Conservation (phyloP, 2,329 filamentous ascomycete species). For the Fusarium coffeatum region DNA sequence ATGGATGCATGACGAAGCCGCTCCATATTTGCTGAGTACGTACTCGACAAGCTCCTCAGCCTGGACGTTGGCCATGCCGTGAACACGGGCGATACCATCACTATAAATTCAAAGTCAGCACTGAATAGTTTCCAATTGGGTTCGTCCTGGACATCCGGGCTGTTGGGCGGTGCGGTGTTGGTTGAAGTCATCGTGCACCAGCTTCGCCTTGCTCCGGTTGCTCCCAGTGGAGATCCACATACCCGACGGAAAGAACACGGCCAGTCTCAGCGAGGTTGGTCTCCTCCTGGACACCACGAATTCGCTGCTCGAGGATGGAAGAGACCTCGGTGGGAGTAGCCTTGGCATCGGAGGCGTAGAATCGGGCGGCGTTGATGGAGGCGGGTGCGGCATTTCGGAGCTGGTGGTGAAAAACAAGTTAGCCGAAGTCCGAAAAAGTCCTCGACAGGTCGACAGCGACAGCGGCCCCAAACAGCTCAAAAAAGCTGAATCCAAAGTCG, state of each 20-base stretch:
- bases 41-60: constrained; percentile 99
- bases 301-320: constrained; percentile 99
- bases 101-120: constrained; percentile 63
- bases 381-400: constrained; percentile 87
- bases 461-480: constrained; percentile 49
- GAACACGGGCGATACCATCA: constrained; percentile 99
- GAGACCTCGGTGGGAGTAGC: constrained; percentile 97
- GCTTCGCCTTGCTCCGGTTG: constrained; percentile 31
- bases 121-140: constrained; percentile 24
- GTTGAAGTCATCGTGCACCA: constrained; percentile 22
- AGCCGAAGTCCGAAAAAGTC: constrained; percentile 64
- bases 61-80: constrained; percentile 99
- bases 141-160: constrained; percentile 25
- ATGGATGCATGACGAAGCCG: constrained; percentile 8
- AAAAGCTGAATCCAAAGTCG: constrained; percentile 48
- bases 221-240: constrained; percentile 63
- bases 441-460: constrained; percentile 42
- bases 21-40: constrained; percentile 56
- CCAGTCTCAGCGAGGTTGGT: constrained; percentile 96
- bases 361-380: constrained; percentile 80
- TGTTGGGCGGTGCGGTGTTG: constrained; percentile 20
- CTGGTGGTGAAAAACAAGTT: constrained; percentile 71
- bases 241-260: constrained; percentile 98
- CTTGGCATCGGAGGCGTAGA: constrained; percentile 94
- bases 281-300: constrained; percentile 98